These are phyloP conservation scores for Astrephomene gubernaculifera DNA, from an alignment of 139 green algal species.

Conservation along the genomic window DNA sequence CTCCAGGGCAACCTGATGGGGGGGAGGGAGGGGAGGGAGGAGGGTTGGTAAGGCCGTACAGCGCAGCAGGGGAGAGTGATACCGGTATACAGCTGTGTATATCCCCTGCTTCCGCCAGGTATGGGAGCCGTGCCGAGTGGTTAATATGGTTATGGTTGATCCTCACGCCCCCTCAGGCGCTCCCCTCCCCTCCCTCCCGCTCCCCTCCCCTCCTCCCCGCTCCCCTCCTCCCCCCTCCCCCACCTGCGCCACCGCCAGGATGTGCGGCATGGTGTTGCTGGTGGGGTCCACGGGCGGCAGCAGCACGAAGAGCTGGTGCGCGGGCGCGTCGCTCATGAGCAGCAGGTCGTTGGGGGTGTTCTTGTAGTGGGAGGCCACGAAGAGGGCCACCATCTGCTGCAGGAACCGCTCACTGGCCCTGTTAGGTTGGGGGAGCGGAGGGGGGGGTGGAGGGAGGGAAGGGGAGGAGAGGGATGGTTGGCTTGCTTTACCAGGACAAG, in stretches of 20 bases:
- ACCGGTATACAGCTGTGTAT: too few species aligned
- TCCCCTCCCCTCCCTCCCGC: too few species aligned
- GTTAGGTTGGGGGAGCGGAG: not conserved
- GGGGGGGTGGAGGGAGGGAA: not conserved
- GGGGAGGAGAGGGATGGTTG: not conserved
- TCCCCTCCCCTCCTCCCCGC: not conserved
- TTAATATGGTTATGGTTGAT: too few species aligned
- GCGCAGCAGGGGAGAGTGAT: too few species aligned
- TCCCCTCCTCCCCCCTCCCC: not conserved
- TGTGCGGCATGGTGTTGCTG: slow-evolving; percentile 82
- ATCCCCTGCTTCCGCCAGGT: too few species aligned
- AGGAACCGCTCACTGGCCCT: slow-evolving; percentile 56
- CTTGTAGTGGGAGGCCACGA: slow-evolving; percentile 96
- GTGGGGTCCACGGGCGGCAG: slow-evolving; percentile 91
- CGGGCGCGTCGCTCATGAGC: slow-evolving; percentile 96
- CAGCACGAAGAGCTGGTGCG: slow-evolving; percentile 97
- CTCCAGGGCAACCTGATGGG: slow-evolving; percentile 89
- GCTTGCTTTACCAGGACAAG: too few species aligned
- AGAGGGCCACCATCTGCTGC: slow-evolving; percentile 94
- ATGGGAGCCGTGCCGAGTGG: too few species aligned
- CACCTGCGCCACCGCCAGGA: slow-evolving; percentile 92
- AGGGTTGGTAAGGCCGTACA: too few species aligned
- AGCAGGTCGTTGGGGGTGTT: slow-evolving; percentile 99
- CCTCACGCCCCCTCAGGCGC: too few species aligned
- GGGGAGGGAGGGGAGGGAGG: not conserved